phyloP scores from a whole-genome alignment of 2,329 filamentous ascomycete genomes.

The Aspergillus sergii region DNA sequence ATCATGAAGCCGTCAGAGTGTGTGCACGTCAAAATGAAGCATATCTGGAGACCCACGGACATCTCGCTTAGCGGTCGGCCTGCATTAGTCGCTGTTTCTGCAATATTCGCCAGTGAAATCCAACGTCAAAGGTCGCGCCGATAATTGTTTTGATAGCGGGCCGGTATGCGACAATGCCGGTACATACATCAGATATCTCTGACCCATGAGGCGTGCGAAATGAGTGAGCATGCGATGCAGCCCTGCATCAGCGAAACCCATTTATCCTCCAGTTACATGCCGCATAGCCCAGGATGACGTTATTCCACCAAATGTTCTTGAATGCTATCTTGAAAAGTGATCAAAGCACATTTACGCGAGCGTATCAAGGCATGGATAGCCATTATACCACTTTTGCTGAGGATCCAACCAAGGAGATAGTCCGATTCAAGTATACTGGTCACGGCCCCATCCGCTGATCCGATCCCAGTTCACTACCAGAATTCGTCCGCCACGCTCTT shows the following conservation, averaged over 20 bases:
- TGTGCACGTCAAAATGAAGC: background rate
- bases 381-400: background rate
- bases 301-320: background rate
- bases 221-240: background rate
- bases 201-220: background rate
- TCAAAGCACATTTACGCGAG: background rate
- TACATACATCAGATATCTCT: background rate
- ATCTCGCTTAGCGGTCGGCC: background rate
- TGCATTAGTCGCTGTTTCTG: background rate
- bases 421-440: background rate
- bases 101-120: background rate
- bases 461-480: constrained; percentile 14
- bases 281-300: background rate
- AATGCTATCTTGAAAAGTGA: background rate
- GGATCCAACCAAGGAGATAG: background rate
- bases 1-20: background rate
- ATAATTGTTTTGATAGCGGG: background rate
- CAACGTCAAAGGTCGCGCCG: background rate
- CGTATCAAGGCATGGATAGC: background rate
- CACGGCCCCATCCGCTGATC: constrained; percentile 14
- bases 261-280: background rate
- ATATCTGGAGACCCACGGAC: background rate
- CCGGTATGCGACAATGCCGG: background rate
- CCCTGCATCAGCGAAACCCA: background rate
- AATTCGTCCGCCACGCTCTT: constrained; percentile 11